Base-by-base conservation (phyloP, 208 protist genomes). In the Histomonas meleagridis region DNA sequence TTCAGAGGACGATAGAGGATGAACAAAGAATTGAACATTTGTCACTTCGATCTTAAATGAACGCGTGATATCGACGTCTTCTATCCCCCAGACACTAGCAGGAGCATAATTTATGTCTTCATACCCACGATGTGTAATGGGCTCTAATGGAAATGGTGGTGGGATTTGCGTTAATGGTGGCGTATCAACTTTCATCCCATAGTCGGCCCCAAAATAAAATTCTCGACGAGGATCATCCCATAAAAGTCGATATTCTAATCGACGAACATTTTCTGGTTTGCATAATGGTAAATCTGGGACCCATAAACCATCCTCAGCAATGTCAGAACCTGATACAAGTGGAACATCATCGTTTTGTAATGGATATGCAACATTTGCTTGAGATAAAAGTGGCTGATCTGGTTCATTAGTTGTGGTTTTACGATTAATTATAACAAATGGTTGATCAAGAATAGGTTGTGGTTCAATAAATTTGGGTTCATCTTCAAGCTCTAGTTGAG, bases 91-190 rank as follows among this genome's bases (percentile, higher is more conserved):
- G 38, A 51, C 46, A 51, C 46, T 43, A 35, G 76, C 76, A 26
- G 76, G 40, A n/a, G 43, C 40, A 49, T 40, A 86, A 12, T 23
- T 86, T 26, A 86, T 51, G 7, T 57, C 7, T 38, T n/a, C 76
- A 28, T 16, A 0, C n/a, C 76, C 76, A 32, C 55, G 16, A 55
- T 86, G 76, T 57, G 9, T 43, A 35, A 18, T 26, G 32, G 76
- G 76, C 18, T 86, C 76, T 21, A 86, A 55, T 86, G 76, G 76
- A n/a, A 86, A 86, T 18, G 76, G 76, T 55, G 76, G 76, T 38
- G 46, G 46, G 38, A 86, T 86, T 86, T 86, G 76, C 0, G 23
- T 21, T 12, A 86, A 5, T 38, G 38, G 28, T 55, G 76, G 76
- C 5, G 76, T 86, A 55, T 86, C 76, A 55, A 46, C 46, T 32